A percentile compares a stretch with the other conserved stretches of the same genome.
These are phyloP conservation scores for Microsporum canis DNA, from an alignment of 2,329 filamentous ascomycete genomes.

Conservation along the genomic window DNA sequence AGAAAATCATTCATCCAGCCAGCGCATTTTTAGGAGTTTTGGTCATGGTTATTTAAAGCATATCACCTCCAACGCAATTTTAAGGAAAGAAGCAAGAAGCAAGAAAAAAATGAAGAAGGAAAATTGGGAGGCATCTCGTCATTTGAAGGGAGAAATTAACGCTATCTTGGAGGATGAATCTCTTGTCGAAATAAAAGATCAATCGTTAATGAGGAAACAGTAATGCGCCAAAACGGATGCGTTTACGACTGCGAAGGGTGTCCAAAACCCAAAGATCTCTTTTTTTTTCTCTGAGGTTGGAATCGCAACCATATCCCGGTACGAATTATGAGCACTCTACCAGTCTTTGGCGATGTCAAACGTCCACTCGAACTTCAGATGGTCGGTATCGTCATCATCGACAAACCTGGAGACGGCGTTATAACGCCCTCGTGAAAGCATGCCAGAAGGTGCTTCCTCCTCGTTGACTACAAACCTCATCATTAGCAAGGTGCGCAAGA, in stretches of 20 bases:
- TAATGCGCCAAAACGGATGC: neutral
- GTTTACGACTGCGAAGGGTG: neutral
- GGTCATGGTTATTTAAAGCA: neutral
- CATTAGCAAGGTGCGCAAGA: neutral
- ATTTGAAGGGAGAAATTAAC: neutral
- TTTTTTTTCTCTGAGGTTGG: neutral
- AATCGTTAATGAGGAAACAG: neutral
- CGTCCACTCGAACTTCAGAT: constrained; percentile 88
- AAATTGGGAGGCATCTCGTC: constrained; percentile 3
- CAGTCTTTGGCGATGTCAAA: constrained; percentile 97
- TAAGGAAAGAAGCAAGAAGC: neutral
- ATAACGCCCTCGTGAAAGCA: constrained; percentile 84
- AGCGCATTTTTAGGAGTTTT: constrained; percentile 14
- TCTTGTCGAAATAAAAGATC: neutral
- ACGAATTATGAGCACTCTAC: constrained; percentile 27
- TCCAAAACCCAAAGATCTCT: neutral
- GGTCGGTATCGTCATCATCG: constrained; percentile 84
- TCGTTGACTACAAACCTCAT: constrained; percentile 55
- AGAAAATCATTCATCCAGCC: constrained; percentile 1
- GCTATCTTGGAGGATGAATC: neutral
- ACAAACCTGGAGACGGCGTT: constrained; percentile 80
- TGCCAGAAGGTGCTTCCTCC: constrained; percentile 84
- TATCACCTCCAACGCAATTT: neutral
- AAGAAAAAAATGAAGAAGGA: neutral
- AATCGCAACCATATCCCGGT: neutral